Percentiles rank a stretch among this genome's conserved stretches.
Evolutionary conservation across 805 yeast species (phyloP).

Genomic region (Kuraishia capsulata): DNA sequence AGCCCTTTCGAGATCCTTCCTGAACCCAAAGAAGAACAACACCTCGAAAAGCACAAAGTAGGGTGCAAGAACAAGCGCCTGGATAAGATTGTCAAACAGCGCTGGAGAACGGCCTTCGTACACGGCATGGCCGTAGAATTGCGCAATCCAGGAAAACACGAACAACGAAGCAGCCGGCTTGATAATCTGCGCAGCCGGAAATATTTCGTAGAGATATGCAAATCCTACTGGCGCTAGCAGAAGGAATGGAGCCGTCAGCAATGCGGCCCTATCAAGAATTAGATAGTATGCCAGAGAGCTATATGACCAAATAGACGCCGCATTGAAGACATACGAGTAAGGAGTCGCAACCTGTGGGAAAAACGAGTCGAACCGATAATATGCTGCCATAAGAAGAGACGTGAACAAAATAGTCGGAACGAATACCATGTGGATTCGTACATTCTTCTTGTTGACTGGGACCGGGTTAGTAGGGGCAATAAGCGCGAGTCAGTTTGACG

Average conservation of each 20-base stretch:
- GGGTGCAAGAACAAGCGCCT: slow-evolving; percentile 87
- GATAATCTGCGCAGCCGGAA: slow-evolving; percentile 13
- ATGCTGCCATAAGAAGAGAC: slow-evolving; percentile 30
- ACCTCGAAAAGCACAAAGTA: slow-evolving; percentile 78
- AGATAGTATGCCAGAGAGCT: slow-evolving; percentile 52
- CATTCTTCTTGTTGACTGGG: slow-evolving; percentile 41
- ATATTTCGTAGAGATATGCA: slow-evolving; percentile 8
- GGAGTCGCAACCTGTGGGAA: slow-evolving; percentile 10
- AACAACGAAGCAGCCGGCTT: slow-evolving; percentile 32
- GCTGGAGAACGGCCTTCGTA: slow-evolving; percentile 86
- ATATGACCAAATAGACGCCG: slow-evolving; percentile 36
- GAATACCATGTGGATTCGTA: slow-evolving; percentile 65
- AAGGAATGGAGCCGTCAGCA: slow-evolving; percentile 31
- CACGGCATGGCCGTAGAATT: slow-evolving; percentile 80
- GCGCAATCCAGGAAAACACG: slow-evolving; percentile 63
- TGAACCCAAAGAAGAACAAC: slow-evolving; percentile 58
- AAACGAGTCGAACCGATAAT: slow-evolving; percentile 13
- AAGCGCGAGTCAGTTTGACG: not conserved
- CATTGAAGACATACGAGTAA: slow-evolving; percentile 22
- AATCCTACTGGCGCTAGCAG: slow-evolving; percentile 14
- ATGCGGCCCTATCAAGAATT: slow-evolving; percentile 43
- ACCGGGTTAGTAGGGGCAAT: slow-evolving; percentile 34
- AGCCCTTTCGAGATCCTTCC: slow-evolving; percentile 35
- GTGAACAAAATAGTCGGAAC: slow-evolving; percentile 71
- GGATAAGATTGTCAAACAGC: slow-evolving; percentile 68